Evolutionary conservation across 768 basidiomycete genomes (phyloP), one percentile per base, ranked within the genome.

Genomic region (Suillus ampliporus): DNA sequence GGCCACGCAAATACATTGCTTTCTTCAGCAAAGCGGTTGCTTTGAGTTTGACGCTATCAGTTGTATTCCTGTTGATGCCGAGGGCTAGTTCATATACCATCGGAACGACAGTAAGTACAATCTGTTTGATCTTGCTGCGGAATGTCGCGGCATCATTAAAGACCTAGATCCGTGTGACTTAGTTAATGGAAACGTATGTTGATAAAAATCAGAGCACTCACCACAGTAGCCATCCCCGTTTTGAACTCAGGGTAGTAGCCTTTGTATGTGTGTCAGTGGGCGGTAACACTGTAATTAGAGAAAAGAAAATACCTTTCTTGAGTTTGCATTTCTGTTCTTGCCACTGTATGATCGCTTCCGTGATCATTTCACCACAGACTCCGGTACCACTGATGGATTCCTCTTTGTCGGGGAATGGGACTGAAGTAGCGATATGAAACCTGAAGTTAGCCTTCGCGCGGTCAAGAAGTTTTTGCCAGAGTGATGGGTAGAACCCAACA

Each of bases 381-480:
- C 43, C 2, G n/a, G 43, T 44, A n/a, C 10, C 4, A 21, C 43
- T 10, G 5, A 44, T 44, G 43, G n/a, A n/a, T 11, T 44, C 4
- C n/a, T 44, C 43, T 21, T 44, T 44, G n/a, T 44, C n/a, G 1
- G 43, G 43, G n/a, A 44, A 44, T 44, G 43, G 43, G n/a, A 44
- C 43, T n/a, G n/a, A 44, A 44, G 10, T 44, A n/a, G n/a, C n/a
- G 1, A 44, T 11, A 44, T 44, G 1, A 21, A 44, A n/a, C 10
- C 43, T 44, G 43, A 44, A 44, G 11, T 44, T n/a, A 11, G 43
- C n/a, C 43, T 44, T 44, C 1, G 11, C n/a, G 1, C 21, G 3
- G 21, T 46, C 44, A 21, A 46, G 44, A 21, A 46, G 44, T 21
- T 46, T 44, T 46, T 46, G 44, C 44, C 44, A 46, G 44, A 46